phyloP scores from a whole-genome alignment of 208 protist genomes.

The Zelonia costaricensis region DNA sequence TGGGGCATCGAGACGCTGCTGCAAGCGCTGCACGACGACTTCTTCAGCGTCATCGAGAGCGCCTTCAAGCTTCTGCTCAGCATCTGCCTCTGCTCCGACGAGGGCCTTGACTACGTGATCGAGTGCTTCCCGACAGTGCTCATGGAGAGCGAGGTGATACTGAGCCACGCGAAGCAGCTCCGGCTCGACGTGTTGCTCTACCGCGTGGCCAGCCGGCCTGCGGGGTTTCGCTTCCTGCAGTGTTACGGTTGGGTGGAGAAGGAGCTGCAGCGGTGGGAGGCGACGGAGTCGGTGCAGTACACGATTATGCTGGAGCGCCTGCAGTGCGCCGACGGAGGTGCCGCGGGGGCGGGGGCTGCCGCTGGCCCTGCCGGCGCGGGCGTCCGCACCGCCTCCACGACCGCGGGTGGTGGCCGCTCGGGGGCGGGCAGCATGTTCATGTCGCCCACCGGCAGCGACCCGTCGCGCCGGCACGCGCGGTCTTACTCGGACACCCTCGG shows the following conservation, averaged over 20 bases:
- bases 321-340: slow-evolving; percentile 41
- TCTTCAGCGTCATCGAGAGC: slow-evolving; percentile 74
- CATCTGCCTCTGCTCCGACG: slow-evolving; percentile 85
- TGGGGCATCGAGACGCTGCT: slow-evolving; percentile 88
- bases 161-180: slow-evolving; percentile 66
- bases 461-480: slow-evolving; percentile 35
- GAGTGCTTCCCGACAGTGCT: slow-evolving; percentile 76
- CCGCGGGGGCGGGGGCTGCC: background rate
- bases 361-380: background rate
- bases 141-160: slow-evolving; percentile 84
- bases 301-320: slow-evolving; percentile 48
- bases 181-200: slow-evolving; percentile 73
- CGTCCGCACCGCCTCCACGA: background rate
- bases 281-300: slow-evolving; percentile 56
- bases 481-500: slow-evolving; percentile 44
- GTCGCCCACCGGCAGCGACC: slow-evolving; percentile 10
- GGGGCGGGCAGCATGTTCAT: slow-evolving; percentile 5
- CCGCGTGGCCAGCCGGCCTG: slow-evolving; percentile 70
- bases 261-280: slow-evolving; percentile 85
- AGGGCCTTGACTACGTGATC: slow-evolving; percentile 87
- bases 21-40: slow-evolving; percentile 76
- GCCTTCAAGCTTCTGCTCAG: slow-evolving; percentile 84
- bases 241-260: slow-evolving; percentile 85
- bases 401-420: slow-evolving; percentile 1
- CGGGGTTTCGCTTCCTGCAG: slow-evolving; percentile 85